Conservation (phyloP, 2,329 filamentous ascomycete genomes). For the Albophoma yamanashiensis region DNA sequence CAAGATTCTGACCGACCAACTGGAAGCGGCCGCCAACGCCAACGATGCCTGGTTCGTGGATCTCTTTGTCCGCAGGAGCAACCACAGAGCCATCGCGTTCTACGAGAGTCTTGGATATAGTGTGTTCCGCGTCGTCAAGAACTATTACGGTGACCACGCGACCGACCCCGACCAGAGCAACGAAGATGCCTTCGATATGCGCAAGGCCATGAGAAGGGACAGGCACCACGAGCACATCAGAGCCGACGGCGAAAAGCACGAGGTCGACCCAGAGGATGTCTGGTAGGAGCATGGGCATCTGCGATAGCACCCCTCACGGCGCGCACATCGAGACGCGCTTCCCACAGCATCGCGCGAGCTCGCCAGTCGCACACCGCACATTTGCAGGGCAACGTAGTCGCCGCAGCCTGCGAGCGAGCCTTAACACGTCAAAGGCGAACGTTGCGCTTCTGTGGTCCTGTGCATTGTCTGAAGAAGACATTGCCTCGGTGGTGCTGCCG, state of each 20-base stretch:
- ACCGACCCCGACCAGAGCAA: constrained; percentile 48
- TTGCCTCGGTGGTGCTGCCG: background rate
- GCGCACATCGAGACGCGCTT: background rate
- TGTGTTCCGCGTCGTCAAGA: constrained; percentile 77
- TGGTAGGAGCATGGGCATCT: constrained; percentile 39
- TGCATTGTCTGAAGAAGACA: too few species aligned
- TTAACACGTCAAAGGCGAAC: background rate
- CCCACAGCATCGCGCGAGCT: background rate
- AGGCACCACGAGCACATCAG: constrained; percentile 64
- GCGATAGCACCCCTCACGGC: background rate
- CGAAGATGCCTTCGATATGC: constrained; percentile 95
- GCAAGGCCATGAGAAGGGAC: constrained; percentile 80
- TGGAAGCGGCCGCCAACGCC: constrained; percentile 74
- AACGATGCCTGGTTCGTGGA: constrained; percentile 92
- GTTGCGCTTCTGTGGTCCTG: background rate
- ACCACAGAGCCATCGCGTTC: constrained; percentile 75
- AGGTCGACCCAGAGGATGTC: constrained; percentile 75
- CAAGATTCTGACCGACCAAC: constrained; percentile 65
- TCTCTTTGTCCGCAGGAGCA: constrained; percentile 83
- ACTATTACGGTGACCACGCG: constrained; percentile 86
- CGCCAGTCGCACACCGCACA: background rate
- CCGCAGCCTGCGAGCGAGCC: background rate
- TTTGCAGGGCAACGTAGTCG: background rate
- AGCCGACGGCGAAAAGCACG: constrained; percentile 66
- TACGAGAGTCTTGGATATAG: constrained; percentile 90